phyloP scores from a whole-genome alignment of 768 basidiomycete genomes.

The Ramaria sp. region DNA sequence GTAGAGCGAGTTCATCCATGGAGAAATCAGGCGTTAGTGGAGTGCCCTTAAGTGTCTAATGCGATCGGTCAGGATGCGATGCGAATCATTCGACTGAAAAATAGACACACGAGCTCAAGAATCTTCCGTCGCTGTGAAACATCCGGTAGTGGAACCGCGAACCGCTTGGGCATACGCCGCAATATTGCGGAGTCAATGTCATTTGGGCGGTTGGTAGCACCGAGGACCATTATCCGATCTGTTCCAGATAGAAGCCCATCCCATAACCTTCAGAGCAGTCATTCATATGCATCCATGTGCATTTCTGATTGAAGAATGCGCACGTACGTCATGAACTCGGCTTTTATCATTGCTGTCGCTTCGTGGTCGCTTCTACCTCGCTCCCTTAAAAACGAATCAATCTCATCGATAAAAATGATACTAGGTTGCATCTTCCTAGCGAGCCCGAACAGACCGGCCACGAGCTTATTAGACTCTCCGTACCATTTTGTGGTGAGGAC shows the following conservation, averaged over 20 bases:
- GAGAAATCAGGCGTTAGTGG: conserved; percentile 52
- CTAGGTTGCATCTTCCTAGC: conserved; percentile 88
- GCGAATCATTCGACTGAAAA: neutral
- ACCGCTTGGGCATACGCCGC: conserved; percentile 97
- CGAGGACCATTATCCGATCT: conserved; percentile 81
- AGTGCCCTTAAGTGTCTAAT: conserved; percentile 79
- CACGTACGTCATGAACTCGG: conserved; percentile 84
- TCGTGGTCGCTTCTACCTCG: conserved; percentile 87
- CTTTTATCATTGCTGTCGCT: conserved; percentile 98
- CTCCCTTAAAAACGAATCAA: conserved; percentile 90
- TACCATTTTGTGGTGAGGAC: conserved; percentile 77
- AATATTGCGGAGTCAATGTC: conserved; percentile 84
- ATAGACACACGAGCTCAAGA: conserved; percentile 51
- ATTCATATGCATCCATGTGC: neutral
- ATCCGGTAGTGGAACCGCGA: conserved; percentile 75
- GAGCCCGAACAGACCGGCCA: conserved; percentile 87
- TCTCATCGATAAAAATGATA: conserved; percentile 99
- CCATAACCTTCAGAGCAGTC: conserved; percentile 56
- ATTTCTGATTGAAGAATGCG: conserved; percentile 1
- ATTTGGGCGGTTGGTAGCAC: conserved; percentile 90
- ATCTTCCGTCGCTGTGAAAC: conserved; percentile 75
- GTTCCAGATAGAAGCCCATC: conserved; percentile 79
- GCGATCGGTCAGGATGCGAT: neutral
- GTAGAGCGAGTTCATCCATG: conserved; percentile 49
- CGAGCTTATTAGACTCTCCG: conserved; percentile 89